Conservation (phyloP, 106 monocot genomes). For the Triglochin maritima region DNA sequence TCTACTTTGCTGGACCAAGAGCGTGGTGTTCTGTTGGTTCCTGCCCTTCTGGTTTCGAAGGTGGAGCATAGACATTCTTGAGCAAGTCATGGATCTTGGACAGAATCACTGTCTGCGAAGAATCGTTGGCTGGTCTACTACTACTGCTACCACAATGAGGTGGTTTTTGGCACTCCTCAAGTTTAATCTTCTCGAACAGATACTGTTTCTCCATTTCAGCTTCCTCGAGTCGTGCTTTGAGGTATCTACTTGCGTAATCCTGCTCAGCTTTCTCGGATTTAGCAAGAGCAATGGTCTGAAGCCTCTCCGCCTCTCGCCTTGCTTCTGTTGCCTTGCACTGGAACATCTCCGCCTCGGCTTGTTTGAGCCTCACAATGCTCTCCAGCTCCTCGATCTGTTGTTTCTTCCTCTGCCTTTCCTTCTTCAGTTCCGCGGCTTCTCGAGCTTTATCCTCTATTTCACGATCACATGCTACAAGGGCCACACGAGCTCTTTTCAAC, state of each 20-base stretch:
- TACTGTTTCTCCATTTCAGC: slow-evolving; percentile 91
- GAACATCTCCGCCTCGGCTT: slow-evolving; percentile 96
- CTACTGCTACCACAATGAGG: slow-evolving; percentile 16
- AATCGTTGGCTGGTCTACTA: slow-evolving; percentile 11
- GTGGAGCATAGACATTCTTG: slow-evolving; percentile 58
- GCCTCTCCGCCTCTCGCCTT: slow-evolving; percentile 75
- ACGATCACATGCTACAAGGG: slow-evolving; percentile 69
- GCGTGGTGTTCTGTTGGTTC: slow-evolving; percentile 20
- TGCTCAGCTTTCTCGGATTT: slow-evolving; percentile 88
- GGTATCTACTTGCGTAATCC: slow-evolving; percentile 82
- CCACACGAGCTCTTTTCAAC: slow-evolving; percentile 53
- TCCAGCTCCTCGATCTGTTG: slow-evolving; percentile 93
- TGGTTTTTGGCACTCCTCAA: slow-evolving; percentile 62
- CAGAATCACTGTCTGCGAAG: slow-evolving; percentile 49
- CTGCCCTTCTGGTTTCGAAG: slow-evolving; percentile 48
- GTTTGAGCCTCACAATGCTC: slow-evolving; percentile 88
- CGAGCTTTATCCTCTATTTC: slow-evolving; percentile 86
- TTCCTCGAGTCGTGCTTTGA: slow-evolving; percentile 82
- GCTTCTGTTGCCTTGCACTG: slow-evolving; percentile 92
- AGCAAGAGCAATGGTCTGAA: slow-evolving; percentile 69
- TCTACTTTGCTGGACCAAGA: not conserved
- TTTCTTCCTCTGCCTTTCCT: slow-evolving; percentile 70
- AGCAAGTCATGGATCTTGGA: slow-evolving; percentile 82
- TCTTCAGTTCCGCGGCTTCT: slow-evolving; percentile 63
- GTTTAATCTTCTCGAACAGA: slow-evolving; percentile 81